Evolutionary conservation across 176 grass and related monocot genomes (phyloP), one percentile per base, ranked within the genome.

Genomic region (Raddia guianensis): DNA sequence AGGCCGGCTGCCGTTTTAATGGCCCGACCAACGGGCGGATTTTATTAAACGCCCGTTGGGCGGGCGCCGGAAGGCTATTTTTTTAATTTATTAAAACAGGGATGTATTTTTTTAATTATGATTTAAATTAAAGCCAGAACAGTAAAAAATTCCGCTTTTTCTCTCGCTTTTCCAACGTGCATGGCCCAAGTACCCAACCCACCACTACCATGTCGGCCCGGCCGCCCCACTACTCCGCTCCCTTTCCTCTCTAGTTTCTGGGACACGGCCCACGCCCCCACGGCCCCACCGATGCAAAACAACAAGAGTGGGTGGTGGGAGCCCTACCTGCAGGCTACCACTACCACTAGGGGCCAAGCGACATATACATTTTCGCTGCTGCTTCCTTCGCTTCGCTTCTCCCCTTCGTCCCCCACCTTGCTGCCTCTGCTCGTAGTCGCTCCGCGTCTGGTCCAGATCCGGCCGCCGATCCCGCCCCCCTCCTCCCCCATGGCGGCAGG

Each of bases 131-230:
- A n/a, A n/a, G n/a, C n/a, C n/a, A n/a, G n/a, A n/a, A n/a, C n/a
- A n/a, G n/a, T n/a, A n/a, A n/a, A n/a, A n/a, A n/a, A n/a, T n/a
- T n/a, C n/a, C 27, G 27, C 27, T 27, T 27, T 27, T 27, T 27
- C 27, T 27, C 27, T 27, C 27, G 37, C 37, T 40, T 70, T 70
- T 15, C 54, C 20, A 68, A 37, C 83, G 18, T 5, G 68, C 50
- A 44, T 86, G 84, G 76, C 50, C 76, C 84, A 86, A 34, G 76
- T 58, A 85, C 83, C 68, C 68, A 80, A 66, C 84, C 76, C 84
- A 86, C 76, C 84, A 86, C 84, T 49, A 27, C 69, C 18, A 35
- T 32, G 55, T 47, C 60, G 58, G 48, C 83, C 83, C 74, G 37
- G 48, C 67, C 60, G 58, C 74, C 58, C 80, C 80, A 63, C 80